These are phyloP conservation scores for Suhomyces xylopsoci DNA, from an alignment of 805 yeast species.

Conservation along the genomic window DNA sequence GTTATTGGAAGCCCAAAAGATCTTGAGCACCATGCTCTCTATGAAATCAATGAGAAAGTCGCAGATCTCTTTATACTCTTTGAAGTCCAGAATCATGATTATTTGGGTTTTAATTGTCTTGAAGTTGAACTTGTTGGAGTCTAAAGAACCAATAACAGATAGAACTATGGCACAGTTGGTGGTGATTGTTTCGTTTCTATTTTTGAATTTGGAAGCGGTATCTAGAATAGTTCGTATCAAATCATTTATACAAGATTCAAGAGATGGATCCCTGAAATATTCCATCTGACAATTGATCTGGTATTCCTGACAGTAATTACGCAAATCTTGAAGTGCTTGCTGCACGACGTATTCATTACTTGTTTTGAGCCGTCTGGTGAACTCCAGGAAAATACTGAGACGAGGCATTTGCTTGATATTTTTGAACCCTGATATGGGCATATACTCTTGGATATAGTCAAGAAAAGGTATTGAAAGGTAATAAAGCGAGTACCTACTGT, in stretches of 20 bases:
- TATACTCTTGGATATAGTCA: slow-evolving; percentile 19
- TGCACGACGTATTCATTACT: slow-evolving; percentile 69
- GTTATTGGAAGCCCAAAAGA: slow-evolving; percentile 87
- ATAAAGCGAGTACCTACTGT: slow-evolving; percentile 47
- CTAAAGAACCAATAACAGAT: slow-evolving; percentile 75
- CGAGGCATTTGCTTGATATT: slow-evolving; percentile 27
- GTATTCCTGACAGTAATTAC: slow-evolving; percentile 48
- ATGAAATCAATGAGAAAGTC: slow-evolving; percentile 63
- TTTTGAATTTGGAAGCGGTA: slow-evolving; percentile 55
- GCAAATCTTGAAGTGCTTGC: slow-evolving; percentile 67
- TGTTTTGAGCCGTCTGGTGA: slow-evolving; percentile 53
- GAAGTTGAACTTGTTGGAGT: slow-evolving; percentile 53
- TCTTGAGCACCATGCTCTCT: slow-evolving; percentile 69
- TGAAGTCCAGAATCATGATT: slow-evolving; percentile 60
- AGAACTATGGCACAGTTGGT: slow-evolving; percentile 64
- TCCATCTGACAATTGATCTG: slow-evolving; percentile 48
- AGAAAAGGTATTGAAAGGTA: slow-evolving; percentile 50
- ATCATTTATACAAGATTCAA: slow-evolving; percentile 34
- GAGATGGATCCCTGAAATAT: slow-evolving; percentile 32
- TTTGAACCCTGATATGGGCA: slow-evolving; percentile 10
- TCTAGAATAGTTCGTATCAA: slow-evolving; percentile 54
- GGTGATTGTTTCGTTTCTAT: slow-evolving; percentile 47
- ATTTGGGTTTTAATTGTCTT: slow-evolving; percentile 40
- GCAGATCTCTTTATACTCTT: slow-evolving; percentile 57
- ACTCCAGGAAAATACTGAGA: slow-evolving; percentile 43